Percentiles rank a stretch among this genome's conserved stretches.
Evolutionary conservation across 345 rosid species (phyloP).

Genomic region (Salix udensis): DNA sequence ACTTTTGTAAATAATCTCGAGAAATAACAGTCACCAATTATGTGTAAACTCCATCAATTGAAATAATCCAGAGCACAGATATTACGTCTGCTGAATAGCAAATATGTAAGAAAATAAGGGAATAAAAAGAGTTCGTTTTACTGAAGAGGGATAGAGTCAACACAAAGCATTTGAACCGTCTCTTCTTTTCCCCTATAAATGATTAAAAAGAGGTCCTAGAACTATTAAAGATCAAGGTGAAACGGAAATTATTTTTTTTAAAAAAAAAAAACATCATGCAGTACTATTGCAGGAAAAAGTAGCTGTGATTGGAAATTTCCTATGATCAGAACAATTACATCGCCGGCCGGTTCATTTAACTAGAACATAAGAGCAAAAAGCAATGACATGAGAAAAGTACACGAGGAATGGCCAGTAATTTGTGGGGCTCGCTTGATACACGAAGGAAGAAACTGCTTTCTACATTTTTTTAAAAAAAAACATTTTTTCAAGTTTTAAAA

Average conservation of each 20-base stretch:
- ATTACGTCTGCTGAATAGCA: not conserved
- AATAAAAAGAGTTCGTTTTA: not conserved
- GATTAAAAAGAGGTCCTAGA: not conserved
- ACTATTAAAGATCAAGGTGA: not conserved
- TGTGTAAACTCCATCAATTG: not conserved
- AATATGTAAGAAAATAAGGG: not conserved
- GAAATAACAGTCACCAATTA: conserved; percentile 8
- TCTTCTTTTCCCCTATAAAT: not conserved
- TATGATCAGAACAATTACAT: not conserved
- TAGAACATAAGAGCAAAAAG: not conserved
- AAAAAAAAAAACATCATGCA: not conserved
- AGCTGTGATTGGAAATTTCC: not conserved
- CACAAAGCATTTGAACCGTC: not conserved
- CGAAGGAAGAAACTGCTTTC: not conserved
- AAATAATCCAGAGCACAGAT: not conserved
- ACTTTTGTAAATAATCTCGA: conserved; percentile 9
- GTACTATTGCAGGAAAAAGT: not conserved
- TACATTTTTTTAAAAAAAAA: not conserved
- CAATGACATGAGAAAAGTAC: not conserved
- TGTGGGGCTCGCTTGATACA: not conserved
- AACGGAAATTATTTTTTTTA: not conserved
- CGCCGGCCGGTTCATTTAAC: not conserved
- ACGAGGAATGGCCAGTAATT: not conserved
- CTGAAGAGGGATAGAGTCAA: not conserved
- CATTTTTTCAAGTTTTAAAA: too few relatives aligned